phyloP scores from a whole-genome alignment of 2,329 filamentous ascomycete genomes.

The Camillea tinctor region DNA sequence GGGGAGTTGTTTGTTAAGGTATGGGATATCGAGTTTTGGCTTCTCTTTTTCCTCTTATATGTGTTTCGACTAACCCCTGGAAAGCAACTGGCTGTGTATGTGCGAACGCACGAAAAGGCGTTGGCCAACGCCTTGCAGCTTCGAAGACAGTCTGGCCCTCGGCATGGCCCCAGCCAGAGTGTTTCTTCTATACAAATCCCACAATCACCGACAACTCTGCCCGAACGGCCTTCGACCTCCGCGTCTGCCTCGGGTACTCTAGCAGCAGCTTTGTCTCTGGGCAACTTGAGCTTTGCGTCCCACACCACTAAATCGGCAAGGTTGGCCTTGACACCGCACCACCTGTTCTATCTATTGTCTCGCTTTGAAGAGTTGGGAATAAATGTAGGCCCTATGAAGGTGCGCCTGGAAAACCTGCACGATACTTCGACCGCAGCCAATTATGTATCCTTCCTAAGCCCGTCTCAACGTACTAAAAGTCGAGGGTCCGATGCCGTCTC shows the following conservation, averaged over 20 bases:
- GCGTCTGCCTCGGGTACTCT: conserved; percentile 72
- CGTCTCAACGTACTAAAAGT: conserved; percentile 76
- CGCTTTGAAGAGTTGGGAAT: conserved; percentile 93
- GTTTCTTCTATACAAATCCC: conserved; percentile 57
- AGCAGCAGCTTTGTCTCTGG: conserved; percentile 82
- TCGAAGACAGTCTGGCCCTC: conserved; percentile 66
- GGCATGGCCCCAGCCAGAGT: conserved; percentile 68
- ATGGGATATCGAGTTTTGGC: conserved; percentile 25
- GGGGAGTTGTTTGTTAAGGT: conserved; percentile 88
- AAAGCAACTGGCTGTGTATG: conserved; percentile 92
- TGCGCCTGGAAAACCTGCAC: conserved; percentile 91
- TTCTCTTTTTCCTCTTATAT: conserved; percentile 55
- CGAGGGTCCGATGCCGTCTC: conserved; percentile 82
- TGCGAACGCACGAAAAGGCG: conserved; percentile 95
- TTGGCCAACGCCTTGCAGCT: conserved; percentile 93
- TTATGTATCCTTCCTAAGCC: conserved; percentile 93
- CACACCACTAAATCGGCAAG: conserved; percentile 85
- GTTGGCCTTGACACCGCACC: conserved; percentile 89
- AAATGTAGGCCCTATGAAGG: conserved; percentile 91
- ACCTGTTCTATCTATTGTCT: conserved; percentile 93
- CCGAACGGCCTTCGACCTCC: conserved; percentile 62
- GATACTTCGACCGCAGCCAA: conserved; percentile 82
- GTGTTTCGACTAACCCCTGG: conserved; percentile 57
- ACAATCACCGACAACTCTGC: conserved; percentile 54
- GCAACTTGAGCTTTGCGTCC: conserved; percentile 80